Conservation (phyloP, 2,329 filamentous ascomycete genomes). For the Aureobasidium zeae region DNA sequence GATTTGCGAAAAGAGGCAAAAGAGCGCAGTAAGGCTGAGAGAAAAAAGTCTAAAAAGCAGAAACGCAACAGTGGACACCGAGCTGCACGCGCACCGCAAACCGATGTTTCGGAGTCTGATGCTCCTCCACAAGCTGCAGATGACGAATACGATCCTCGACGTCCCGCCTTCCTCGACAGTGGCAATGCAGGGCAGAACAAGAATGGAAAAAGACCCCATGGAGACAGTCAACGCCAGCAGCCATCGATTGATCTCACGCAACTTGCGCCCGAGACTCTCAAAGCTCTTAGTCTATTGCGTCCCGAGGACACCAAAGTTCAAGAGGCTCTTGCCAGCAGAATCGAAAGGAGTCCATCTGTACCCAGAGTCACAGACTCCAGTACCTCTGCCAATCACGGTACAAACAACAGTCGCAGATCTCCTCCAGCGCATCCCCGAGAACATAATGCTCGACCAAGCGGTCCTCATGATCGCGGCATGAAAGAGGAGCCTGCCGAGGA, state of each 20-base stretch:
- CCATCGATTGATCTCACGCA: constrained; percentile 12
- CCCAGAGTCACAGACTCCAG: not conserved
- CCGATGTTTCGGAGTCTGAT: constrained; percentile 20
- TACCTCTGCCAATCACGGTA: not conserved
- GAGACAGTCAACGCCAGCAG: constrained; percentile 1
- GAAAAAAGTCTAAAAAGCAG: constrained; percentile 24
- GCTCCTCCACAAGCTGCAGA: constrained; percentile 30
- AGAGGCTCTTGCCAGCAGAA: constrained; percentile 1
- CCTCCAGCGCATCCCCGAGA: not conserved
- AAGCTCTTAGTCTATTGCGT: constrained; percentile 7
- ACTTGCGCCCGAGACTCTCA: constrained; percentile 11
- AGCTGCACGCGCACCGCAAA: not conserved
- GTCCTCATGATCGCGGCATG: constrained; percentile 1
- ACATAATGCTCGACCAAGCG: not conserved
- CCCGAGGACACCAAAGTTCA: not conserved
- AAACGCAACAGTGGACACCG: constrained; percentile 24
- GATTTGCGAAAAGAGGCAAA: not conserved
- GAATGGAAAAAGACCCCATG: not conserved
- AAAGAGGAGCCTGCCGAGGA: constrained; percentile 8
- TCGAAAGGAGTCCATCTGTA: constrained; percentile 5
- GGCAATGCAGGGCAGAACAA: not conserved
- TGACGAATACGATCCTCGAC: constrained; percentile 42
- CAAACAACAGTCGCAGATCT: not conserved
- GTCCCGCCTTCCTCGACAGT: constrained; percentile 23
- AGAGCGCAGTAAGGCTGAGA: too few species aligned